These are phyloP conservation scores for Cutaneotrichosporon cyanovorans DNA, from an alignment of 1,284 basidiomycete genomes.

Conservation along the genomic window DNA sequence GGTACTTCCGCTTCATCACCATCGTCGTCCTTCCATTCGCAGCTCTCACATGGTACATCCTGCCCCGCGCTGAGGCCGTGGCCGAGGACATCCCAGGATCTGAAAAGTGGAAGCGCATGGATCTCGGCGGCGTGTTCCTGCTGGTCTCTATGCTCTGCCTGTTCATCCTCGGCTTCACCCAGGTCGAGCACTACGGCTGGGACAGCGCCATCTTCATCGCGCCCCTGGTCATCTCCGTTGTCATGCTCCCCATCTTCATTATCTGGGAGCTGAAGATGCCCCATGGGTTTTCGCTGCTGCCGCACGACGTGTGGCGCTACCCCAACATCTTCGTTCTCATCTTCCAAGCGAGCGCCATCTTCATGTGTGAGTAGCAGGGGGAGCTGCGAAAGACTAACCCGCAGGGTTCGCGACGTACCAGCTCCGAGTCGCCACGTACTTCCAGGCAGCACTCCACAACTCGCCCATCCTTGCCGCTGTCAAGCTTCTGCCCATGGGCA, in stretches of 20 bases:
- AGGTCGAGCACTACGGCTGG: constrained; percentile 35
- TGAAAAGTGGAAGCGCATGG: constrained; percentile 43
- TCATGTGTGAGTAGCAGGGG: constrained; percentile 5
- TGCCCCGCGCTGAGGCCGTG: constrained; percentile 38
- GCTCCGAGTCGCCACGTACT: constrained; percentile 42
- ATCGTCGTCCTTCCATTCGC: constrained; percentile 35
- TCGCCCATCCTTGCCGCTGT: constrained; percentile 38
- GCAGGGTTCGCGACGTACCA: constrained; percentile 33
- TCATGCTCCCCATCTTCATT: constrained; percentile 17
- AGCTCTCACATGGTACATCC: constrained; percentile 31
- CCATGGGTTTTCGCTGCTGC: constrained; percentile 37
- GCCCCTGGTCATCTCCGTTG: constrained; percentile 29
- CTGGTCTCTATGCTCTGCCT: constrained; percentile 33
- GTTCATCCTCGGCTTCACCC: constrained; percentile 44
- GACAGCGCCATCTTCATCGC: constrained; percentile 39
- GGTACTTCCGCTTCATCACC: constrained; percentile 43
- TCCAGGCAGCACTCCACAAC: constrained; percentile 34
- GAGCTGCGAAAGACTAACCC: not conserved
- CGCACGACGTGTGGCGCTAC: constrained; percentile 38
- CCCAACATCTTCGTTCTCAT: constrained; percentile 43
- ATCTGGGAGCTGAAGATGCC: constrained; percentile 32
- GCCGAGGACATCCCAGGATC: constrained; percentile 30
- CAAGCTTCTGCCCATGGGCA: constrained; percentile 41
- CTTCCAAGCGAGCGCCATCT: constrained; percentile 29
- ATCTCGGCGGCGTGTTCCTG: constrained; percentile 36